Evolutionary conservation across 352 stramenopile species (phyloP).

Genomic region (Phytophthora crassamura): DNA sequence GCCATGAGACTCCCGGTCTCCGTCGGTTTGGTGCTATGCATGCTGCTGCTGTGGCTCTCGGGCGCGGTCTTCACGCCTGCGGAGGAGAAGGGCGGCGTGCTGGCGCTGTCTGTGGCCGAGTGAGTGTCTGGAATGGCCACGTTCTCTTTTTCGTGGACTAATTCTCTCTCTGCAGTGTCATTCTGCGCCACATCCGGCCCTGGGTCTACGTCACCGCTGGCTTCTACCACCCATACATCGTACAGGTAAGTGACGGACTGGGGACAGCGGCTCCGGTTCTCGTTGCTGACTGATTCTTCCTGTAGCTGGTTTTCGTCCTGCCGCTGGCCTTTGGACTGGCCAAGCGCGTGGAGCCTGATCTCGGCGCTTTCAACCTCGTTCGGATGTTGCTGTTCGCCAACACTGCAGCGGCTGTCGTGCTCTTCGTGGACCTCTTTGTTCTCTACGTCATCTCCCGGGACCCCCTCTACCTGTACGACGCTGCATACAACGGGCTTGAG

Average conservation of each 20-base stretch:
- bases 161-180: constrained; percentile 52
- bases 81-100: constrained; percentile 68
- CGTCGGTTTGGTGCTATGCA: constrained; percentile 60
- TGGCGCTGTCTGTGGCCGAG: constrained; percentile 84
- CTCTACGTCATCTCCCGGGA: constrained; percentile 87
- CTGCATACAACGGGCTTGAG: not conserved
- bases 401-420: constrained; percentile 64
- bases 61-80: constrained; percentile 75
- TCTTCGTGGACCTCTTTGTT: constrained; percentile 83
- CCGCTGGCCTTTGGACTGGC: constrained; percentile 70
- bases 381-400: constrained; percentile 83
- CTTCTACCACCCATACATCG: constrained; percentile 85
- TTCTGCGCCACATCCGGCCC: constrained; percentile 84
- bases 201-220: constrained; percentile 88
- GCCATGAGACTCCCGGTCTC: constrained; percentile 58
- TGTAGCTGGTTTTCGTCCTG: constrained; percentile 73
- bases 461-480: constrained; percentile 76
- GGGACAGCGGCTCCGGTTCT: not conserved
- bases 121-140: constrained; percentile 34
- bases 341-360: constrained; percentile 80
- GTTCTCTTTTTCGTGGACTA: not conserved
- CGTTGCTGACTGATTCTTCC: constrained; percentile 2
- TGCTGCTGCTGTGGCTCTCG: constrained; percentile 77
- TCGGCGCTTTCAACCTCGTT: constrained; percentile 67
- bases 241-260: constrained; percentile 51